phyloP scores from a whole-genome alignment of 495 filamentous ascomycete species.

The Aspergillus incahuasiensis region DNA sequence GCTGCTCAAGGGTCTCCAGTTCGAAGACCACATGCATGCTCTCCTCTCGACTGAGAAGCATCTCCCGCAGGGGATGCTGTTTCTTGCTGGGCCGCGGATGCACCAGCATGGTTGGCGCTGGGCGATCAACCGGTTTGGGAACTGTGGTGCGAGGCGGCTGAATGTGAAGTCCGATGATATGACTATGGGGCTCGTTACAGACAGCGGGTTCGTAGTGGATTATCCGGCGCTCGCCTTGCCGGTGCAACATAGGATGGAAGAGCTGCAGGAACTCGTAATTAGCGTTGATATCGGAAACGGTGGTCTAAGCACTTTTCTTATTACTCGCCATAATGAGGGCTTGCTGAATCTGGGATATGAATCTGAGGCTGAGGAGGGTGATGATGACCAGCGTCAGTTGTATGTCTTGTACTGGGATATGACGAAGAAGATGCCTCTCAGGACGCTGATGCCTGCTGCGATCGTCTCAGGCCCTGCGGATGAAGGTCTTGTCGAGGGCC shows the following conservation, averaged over 20 bases:
- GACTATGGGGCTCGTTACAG: neutral
- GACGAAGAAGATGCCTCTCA: neutral
- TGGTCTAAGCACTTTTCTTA: neutral
- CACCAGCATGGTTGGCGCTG: slow-evolving; percentile 3
- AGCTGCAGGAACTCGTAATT: neutral
- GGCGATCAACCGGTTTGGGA: slow-evolving; percentile 3
- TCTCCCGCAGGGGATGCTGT: slow-evolving; percentile 5
- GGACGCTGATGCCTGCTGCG: neutral
- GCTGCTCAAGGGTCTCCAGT: neutral
- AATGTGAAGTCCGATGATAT: slow-evolving; percentile 3
- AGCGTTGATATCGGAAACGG: neutral
- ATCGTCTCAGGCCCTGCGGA: neutral
- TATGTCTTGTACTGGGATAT: slow-evolving; percentile 4
- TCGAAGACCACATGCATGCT: slow-evolving; percentile 8
- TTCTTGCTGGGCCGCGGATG: slow-evolving; percentile 3
- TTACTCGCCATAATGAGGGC: slow-evolving; percentile 1
- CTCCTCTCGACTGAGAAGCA: neutral
- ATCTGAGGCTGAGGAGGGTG: neutral
- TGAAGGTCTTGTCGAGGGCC: neutral
- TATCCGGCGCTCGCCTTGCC: neutral
- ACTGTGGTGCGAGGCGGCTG: neutral
- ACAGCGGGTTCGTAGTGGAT: neutral
- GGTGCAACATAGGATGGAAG: neutral
- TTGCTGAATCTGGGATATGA: neutral
- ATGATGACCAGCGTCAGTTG: neutral